Base-by-base conservation (phyloP, 305 asterid genomes). In the Rubia balearica region DNA sequence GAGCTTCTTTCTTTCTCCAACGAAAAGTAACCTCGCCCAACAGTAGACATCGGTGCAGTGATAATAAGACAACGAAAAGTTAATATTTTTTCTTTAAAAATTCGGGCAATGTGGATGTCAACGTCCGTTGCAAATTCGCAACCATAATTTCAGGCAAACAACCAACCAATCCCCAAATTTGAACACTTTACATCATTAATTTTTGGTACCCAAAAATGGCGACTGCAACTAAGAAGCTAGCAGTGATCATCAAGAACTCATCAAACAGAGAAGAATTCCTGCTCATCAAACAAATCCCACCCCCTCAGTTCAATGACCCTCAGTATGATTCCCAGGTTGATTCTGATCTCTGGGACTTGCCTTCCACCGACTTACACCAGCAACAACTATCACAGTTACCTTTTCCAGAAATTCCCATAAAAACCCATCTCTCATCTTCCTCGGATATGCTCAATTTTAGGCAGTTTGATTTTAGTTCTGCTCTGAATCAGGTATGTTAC, bases 261-360 rank as follows among this genome's bases (percentile, higher is more conserved):
- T 76, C 68, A 36, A 76, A 86, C 85, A 76, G 69, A 68, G 79
- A 21, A 49, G 90, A 84, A 72, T 80, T 90, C 30, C 82, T 93
- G 16, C 86, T 93, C 74, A 59, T 78, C 8, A 86, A 83, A 81
- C 92, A 89, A 82, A 79, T 71, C 48, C 98, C 87, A 73, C 97
- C 97, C 12, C 84, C 90, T 6, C 82, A 83, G 80, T 89, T 90
- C 86, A 74, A 84, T 73, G 92, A 93, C 77, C 79, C 89, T 0
- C 94, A 93, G 30, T 90, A 93, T 72, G 96, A 89, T 81, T 83
- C 88, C 41, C 85, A 82, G 65, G 81, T 72, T 17, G 98, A 93
- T 81, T 88, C 96, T 65, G 85, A 81, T 68, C 89, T 93, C 36
- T 93, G 96, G 97, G 98, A 93, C 83, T 84, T 93, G 81, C 98